Base-by-base conservation (phyloP, 192 early-diverging fungal species). In the Funneliformis geosporum region DNA sequence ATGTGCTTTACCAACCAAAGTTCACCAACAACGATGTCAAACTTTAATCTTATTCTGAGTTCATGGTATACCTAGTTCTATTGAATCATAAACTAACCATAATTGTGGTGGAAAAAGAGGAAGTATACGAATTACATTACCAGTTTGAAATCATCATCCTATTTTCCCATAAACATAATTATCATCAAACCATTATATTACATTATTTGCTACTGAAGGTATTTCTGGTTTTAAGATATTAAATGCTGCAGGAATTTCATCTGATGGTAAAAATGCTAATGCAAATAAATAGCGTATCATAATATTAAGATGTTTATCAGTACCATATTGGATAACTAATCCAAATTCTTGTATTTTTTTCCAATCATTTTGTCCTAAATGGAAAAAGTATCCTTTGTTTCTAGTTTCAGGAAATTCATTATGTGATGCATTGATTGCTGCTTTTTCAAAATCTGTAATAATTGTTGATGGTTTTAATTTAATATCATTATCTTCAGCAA, bases 161-260 rank as follows among this genome's bases (percentile, higher is more conserved):
- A n/a, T n/a, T n/a, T n/a, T n/a, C n/a, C n/a, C n/a, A n/a, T n/a
- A n/a, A n/a, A n/a, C n/a, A n/a, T n/a, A 73, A 12, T 3, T 73
- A 42, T 73, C 70, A 44, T 18, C 70, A 14, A 73, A 46, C 70
- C 70, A 73, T 50, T 73, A 40, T 43, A 43, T 16, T 39, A 72
- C 25, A 27, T 72, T 14, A 5, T 4, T 43, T 46, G 70, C 70
- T 23, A 12, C 70, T n/a, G 46, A 6, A n/a, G 70, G n/a, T 9
- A 46, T 73, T 47, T 73, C n/a, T 23, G 8, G 18, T 44, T 50
- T 46, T 23, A 73, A 46, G 4, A 47, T 46, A 4, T 72, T 14
- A 47, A 72, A 72, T 72, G 70, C 70, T 39, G 7, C 42, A 72
- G 40, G 43, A 44, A 72, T 72, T 2, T 72, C 70, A 72, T 4